Evolutionary conservation across 2,329 filamentous ascomycete species (phyloP), one percentile per base, ranked within the genome.

Genomic region (Fusarium sp.): DNA sequence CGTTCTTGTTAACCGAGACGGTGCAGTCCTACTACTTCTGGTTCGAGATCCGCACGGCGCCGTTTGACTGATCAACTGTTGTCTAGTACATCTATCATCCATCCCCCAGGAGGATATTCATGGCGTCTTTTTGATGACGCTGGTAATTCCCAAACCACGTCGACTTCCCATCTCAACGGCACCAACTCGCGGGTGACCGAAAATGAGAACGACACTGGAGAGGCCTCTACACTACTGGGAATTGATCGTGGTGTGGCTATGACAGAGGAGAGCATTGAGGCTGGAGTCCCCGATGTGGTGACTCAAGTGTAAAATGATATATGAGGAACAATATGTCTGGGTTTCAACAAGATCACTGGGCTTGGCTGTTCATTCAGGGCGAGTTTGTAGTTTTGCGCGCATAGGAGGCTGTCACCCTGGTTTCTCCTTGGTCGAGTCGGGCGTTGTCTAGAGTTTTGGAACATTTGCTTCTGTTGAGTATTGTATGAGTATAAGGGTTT

Each of bases 241-340:
- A 82, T 87, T 2, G 77, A 80, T 6, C 80, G 82, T 17, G 87
- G 86, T 3, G 78, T 89, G 6, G 85, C 86, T 2, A 73, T 89
- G 25, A 83, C 83, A 5, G 86, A 89, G 71, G 86, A 88, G 72
- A 84, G 82, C 41, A 81, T 87, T 17, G 81, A 82, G 63, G 76
- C 80, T 31, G 81, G 83, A 18, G 72, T 80, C 29, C 76, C 82
- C 5, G 83, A 85, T 70, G 66, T 84, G 20, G 72, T 84, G 37
- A 81, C 78, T 21, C 70, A 76, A 35, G 62, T 65, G 17, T 77
- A 52, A 66, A 17, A 18, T 45, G 57, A n/a, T 9, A 13, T 33
- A 31, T 45, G 13, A 35, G 15, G 35, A 36, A 45, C n/a, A 31
- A 17, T 33, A 21, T 41, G 39, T 39, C 23, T 42, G 35, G 25